These are phyloP conservation scores for Platanthera guangdongensis DNA, from an alignment of 106 monocot species.

Conservation along the genomic window DNA sequence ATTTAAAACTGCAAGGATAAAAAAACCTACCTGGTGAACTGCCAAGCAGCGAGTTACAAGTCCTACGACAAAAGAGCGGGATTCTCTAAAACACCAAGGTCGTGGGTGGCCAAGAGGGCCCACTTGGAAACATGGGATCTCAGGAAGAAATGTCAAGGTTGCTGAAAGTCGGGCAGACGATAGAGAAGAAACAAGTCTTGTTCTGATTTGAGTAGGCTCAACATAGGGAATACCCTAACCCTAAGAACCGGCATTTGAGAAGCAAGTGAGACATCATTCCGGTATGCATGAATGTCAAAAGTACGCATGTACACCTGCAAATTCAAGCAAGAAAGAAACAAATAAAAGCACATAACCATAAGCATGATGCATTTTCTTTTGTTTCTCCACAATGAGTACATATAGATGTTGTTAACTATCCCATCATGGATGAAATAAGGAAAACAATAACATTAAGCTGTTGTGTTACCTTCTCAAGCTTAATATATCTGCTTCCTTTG, in stretches of 20 bases:
- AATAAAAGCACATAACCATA: not conserved
- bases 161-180: no score
- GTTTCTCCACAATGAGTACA: not conserved
- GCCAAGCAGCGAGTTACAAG: no score
- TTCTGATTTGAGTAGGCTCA: not conserved
- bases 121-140: no score
- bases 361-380: not conserved
- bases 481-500: conserved; percentile 61
- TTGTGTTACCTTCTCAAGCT: conserved; percentile 49
- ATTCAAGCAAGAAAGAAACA: not conserved
- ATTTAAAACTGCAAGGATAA: no score
- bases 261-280: not conserved
- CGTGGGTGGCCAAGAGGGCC: no score
- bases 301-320: not conserved
- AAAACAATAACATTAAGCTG: not conserved
- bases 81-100: no score
- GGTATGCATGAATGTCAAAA: not conserved
- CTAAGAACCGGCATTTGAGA: not conserved
- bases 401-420: not conserved
- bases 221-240: not conserved
- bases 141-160: no score
- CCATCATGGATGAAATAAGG: not conserved
- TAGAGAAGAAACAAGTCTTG: not conserved
- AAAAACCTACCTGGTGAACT: no score
- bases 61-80: no score